Base-by-base conservation (phyloP, 805 yeast genomes). In the Nakazawaea ishiwadae region DNA sequence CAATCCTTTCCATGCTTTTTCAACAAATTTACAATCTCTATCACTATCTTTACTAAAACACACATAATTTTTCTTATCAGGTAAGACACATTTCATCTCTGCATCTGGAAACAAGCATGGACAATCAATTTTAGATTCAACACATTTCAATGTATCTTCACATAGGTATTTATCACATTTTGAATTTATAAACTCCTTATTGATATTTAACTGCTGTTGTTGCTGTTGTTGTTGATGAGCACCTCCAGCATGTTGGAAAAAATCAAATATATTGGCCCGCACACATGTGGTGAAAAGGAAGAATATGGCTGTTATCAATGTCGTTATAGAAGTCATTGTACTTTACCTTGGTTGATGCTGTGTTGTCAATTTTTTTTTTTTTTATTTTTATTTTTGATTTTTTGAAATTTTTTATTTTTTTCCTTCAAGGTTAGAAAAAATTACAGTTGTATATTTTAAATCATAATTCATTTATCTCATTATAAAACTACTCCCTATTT, bases 81-180 rank as follows among this genome's bases (percentile, higher is more conserved):
- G 95, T 31, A 86, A 65, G 2, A 73, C 56, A 60, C 99, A 93
- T 54, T 86, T 84, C 46, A 85, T 54, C 57, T 91, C 96, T 1
- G 95, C 81, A 44, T 79, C 77, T 1, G 96, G 93, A 55, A 78
- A 91, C 2, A 87, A 88, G 58, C 99, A 93, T 1, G 97, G 96
- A 58, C 99, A 93, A 39, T 81, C 84, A 6, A 70, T 50, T 0
- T 87, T 77, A 1, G 61, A 52, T 2, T 71, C 69, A 0, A 87
- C 99, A 65, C 99, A 93, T 8, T 69, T 69, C 31, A 80, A 67
- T 0, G 97, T 87, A 50, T 81, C 95, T 3, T 87, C 87, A 56
- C 99, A 93, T 27, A 91, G 61, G 57, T 81, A 91, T 5, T 66
- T 65, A 8, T 63, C 60, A 55, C 99, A 93, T 3, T 67, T 63